phyloP scores from a whole-genome alignment of 345 rosid genomes.

The Boechera retrofracta region DNA sequence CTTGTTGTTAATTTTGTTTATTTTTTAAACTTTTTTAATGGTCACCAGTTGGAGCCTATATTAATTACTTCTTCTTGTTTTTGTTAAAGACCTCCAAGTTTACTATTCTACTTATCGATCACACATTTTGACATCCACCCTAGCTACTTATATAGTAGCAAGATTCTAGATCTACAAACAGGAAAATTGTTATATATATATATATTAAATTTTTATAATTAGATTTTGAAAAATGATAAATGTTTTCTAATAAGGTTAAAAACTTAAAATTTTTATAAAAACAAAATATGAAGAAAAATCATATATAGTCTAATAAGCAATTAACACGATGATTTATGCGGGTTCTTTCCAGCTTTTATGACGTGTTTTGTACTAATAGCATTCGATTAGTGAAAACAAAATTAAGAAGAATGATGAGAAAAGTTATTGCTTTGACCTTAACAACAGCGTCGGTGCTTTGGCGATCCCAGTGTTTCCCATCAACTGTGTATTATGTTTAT shows the following conservation, averaged over 20 bases:
- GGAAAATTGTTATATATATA: no score
- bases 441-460: slow-evolving; percentile 36
- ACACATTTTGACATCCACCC: not conserved
- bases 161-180: not conserved
- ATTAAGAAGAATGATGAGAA: slow-evolving; percentile 6
- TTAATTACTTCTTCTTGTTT: not conserved
- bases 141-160: not conserved
- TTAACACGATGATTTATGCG: not conserved
- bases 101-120: not conserved
- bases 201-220: no score
- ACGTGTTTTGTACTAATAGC: not conserved
- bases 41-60: not conserved
- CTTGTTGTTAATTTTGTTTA: no score
- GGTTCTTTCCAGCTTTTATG: not conserved
- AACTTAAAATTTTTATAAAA: no score
- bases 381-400: slow-evolving; percentile 25
- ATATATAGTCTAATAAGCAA: not conserved
- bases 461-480: slow-evolving; percentile 45
- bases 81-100: not conserved
- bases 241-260: not conserved
- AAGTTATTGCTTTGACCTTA: slow-evolving; percentile 35
- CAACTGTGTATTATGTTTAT: slow-evolving; percentile 16
- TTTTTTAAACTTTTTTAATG: no score
- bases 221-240: not conserved
- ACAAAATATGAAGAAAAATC: not conserved